Base-by-base conservation (phyloP, 768 basidiomycete species). In the Mycena rebaudengoi region DNA sequence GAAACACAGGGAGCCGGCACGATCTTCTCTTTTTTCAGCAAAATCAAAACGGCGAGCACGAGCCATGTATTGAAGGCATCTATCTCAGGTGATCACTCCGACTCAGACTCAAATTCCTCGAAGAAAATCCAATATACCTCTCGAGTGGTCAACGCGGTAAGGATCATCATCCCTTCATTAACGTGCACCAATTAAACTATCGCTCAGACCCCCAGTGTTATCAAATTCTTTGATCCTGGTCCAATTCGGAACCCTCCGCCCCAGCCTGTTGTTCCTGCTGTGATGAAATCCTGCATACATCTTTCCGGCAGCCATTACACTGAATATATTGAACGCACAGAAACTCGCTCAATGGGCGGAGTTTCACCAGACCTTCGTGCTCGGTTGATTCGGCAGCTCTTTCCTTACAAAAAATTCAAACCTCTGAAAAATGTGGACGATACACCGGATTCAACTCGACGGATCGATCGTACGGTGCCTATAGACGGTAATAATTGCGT, bases 331-430 rank as follows among this genome's bases (percentile, higher is more conserved):
- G 50, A 43, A 10, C 58, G 41, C 18, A 51, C 58, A 4, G 48
- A 60, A 29, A 65, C 58, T 25, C 64, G 64, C 10, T 29, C 50
- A 18, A 45, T 65, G 40, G 64, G 64, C 12, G 64, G 64, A 16
- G 23, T 65, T 18, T 60, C 58, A 21, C 12, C 40, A 7, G 18
- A 13, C 4, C 58, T 60, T 28, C 58, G 37, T 10, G 49, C 25
- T 7, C 64, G 58, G 8, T 13, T 60, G 3, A 41, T 18, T 7
- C 49, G 58, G n/a, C 53, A 60, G 16, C 5, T 39, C 3, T 43
- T 66, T 4, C 32, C 41, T 13, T 53, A 51, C 32, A 46, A 63
- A 26, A 55, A 61, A 37, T 53, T 43, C 51, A 18, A 39, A 16
- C 7, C 40, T 23, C 21, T 54, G 33, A 51, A 48, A 30, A 12